These are phyloP conservation scores for Fistulifera pelliculosa DNA, from an alignment of 108 stramenopile species.

Conservation along the genomic window DNA sequence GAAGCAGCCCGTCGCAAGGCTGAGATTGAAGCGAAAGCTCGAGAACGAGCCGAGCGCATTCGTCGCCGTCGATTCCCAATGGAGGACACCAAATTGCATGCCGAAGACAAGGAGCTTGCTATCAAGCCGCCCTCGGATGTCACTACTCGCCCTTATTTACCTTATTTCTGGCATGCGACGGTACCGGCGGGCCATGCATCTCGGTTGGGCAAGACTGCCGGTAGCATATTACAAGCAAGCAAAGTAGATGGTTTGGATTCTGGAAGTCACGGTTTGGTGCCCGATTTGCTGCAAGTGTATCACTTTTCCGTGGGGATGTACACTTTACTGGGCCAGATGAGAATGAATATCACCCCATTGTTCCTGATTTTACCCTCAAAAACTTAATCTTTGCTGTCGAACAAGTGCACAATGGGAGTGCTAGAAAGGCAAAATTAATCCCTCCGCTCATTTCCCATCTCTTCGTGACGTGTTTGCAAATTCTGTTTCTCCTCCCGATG, in stretches of 20 bases:
- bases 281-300: constrained; percentile 62
- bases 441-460: constrained; percentile 73
- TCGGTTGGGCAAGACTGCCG: constrained; percentile 9
- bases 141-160: constrained; percentile 41
- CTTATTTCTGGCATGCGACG: constrained; percentile 18
- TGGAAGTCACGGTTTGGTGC: constrained; percentile 34
- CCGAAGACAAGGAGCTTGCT: constrained; percentile 69
- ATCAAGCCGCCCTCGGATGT: constrained; percentile 44
- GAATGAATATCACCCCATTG: constrained; percentile 13
- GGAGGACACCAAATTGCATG: constrained; percentile 64
- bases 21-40: constrained; percentile 13
- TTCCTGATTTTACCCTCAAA: constrained; percentile 52
- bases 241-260: constrained; percentile 8
- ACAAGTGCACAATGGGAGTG: constrained; percentile 49
- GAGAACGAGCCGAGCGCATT: constrained; percentile 44
- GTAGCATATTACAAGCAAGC: constrained; percentile 4
- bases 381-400: constrained; percentile 59
- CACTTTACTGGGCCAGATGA: constrained; percentile 6
- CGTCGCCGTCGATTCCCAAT: constrained; percentile 71
- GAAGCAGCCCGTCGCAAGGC: constrained; percentile 16
- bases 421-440: constrained; percentile 45
- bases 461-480: constrained; percentile 52
- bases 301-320: constrained; percentile 81
- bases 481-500: constrained; percentile 30
- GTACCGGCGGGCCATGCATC: neutral